Evolutionary conservation across 2,329 filamentous ascomycete species (phyloP).

Genomic region (Nigrograna mackinnonii): DNA sequence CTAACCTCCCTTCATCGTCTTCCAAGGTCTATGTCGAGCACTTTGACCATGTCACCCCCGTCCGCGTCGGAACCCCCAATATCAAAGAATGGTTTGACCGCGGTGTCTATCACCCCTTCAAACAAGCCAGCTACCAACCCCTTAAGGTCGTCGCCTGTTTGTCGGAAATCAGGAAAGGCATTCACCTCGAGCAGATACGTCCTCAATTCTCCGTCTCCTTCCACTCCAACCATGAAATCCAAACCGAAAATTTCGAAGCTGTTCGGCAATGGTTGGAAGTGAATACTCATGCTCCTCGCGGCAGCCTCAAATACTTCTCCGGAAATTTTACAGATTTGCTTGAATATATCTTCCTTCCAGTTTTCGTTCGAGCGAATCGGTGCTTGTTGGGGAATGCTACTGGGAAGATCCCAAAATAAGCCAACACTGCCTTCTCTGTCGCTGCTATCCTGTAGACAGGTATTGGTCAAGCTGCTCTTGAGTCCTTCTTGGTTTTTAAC

Average conservation of each 20-base stretch:
- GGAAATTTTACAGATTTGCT: conserved; percentile 74
- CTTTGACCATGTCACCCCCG: conserved; percentile 41
- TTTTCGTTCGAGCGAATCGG: conserved; percentile 14
- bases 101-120: conserved; percentile 70
- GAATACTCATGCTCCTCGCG: conserved; percentile 78
- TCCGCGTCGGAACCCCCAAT: conserved; percentile 12
- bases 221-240: conserved; percentile 73
- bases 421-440: conserved; percentile 68
- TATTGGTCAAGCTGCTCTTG: conserved; percentile 87
- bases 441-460: conserved; percentile 74
- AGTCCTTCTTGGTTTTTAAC: conserved; percentile 51
- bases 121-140: conserved; percentile 77
- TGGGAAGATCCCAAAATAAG: conserved; percentile 72
- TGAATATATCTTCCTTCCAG: conserved; percentile 67
- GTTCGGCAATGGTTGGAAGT: conserved; percentile 88
- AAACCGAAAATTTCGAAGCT: conserved; percentile 92
- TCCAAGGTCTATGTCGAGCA: conserved; percentile 53
- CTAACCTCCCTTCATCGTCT: conserved; percentile 32
- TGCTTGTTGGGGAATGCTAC: conserved; percentile 11
- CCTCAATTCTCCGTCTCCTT: conserved; percentile 49
- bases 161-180: conserved; percentile 92
- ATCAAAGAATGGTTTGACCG: conserved; percentile 70
- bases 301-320: conserved; percentile 85
- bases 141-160: conserved; percentile 78
- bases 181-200: conserved; percentile 90